Percentiles rank a stretch among this genome's conserved stretches.
These are phyloP conservation scores for Aegilops tauschii DNA, from an alignment of 176 grass and related monocot genomes.

Conservation along the genomic window DNA sequence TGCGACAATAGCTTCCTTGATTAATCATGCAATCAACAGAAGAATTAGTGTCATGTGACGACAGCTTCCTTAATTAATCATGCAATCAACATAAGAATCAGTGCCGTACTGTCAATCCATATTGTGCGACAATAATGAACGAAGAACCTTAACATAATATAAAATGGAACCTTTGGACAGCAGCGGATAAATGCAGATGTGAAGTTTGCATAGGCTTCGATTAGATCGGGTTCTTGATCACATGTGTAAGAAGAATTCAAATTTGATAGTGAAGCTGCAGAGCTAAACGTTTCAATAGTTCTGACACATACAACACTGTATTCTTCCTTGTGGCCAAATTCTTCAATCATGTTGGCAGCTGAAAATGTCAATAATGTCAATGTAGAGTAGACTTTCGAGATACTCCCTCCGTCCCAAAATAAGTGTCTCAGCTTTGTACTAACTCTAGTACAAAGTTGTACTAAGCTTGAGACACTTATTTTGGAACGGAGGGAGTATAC, in stretches of 20 bases:
- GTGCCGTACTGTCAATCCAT: constrained; percentile 7
- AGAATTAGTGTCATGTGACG: background rate
- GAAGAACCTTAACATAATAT: background rate
- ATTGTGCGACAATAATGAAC: constrained; percentile 13
- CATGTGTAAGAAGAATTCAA: constrained; percentile 87
- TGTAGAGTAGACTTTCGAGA: constrained; percentile 7
- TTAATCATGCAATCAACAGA: constrained; percentile 32
- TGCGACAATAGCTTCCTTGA: constrained; percentile 67
- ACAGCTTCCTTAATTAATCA: constrained; percentile 9
- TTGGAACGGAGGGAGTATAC: background rate
- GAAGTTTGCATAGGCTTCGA: constrained; percentile 86
- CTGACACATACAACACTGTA: constrained; percentile 65
- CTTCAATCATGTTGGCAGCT: constrained; percentile 78
- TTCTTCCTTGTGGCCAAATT: constrained; percentile 91
- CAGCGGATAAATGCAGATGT: constrained; percentile 77
- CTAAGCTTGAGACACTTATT: too few species aligned
- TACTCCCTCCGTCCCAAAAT: background rate
- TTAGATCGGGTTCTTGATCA: constrained; percentile 96
- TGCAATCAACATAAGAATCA: constrained; percentile 26
- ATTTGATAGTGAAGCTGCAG: constrained; percentile 68
- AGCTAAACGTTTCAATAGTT: constrained; percentile 79
- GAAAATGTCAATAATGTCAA: constrained; percentile 46
- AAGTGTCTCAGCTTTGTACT: too few species aligned
- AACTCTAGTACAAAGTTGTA: too few species aligned
- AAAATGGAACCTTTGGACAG: constrained; percentile 77